Evolutionary conservation across 129 eudicot genomes (phyloP).

Genomic region (Daucus carota): DNA sequence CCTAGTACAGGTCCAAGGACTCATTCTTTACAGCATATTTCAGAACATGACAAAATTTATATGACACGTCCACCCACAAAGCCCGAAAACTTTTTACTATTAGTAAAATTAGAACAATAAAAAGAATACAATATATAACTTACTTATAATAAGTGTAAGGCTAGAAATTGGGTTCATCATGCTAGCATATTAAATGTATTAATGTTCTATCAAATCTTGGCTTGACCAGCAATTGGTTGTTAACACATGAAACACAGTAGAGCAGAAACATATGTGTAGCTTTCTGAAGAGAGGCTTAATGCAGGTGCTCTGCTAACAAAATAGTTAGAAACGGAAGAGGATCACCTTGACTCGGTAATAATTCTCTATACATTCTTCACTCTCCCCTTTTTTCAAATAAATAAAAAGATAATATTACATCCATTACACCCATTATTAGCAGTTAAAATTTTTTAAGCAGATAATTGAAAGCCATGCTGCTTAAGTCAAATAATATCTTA

Average conservation of each 20-base stretch:
- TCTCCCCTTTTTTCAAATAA: neutral
- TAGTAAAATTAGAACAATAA: neutral
- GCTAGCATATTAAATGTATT: neutral
- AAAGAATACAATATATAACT: neutral
- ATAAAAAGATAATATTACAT: neutral
- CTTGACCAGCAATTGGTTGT: neutral
- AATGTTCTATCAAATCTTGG: neutral
- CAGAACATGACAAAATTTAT: neutral
- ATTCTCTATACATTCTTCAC: neutral
- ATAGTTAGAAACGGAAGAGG: neutral
- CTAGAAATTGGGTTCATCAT: neutral
- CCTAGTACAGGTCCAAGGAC: neutral
- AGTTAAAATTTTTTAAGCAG: neutral
- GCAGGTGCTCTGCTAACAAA: neutral
- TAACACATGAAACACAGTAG: neutral
- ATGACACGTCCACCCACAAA: neutral
- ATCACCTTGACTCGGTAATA: neutral
- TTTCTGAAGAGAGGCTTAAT: neutral
- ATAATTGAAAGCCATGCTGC: neutral
- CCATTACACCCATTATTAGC: neutral
- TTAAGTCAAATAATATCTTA: neutral
- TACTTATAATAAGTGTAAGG: neutral
- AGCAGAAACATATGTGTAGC: neutral
- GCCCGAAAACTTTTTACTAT: neutral
- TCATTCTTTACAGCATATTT: neutral